Conservation (phyloP, 495 filamentous ascomycete species). For the Penicillium fimorum region DNA sequence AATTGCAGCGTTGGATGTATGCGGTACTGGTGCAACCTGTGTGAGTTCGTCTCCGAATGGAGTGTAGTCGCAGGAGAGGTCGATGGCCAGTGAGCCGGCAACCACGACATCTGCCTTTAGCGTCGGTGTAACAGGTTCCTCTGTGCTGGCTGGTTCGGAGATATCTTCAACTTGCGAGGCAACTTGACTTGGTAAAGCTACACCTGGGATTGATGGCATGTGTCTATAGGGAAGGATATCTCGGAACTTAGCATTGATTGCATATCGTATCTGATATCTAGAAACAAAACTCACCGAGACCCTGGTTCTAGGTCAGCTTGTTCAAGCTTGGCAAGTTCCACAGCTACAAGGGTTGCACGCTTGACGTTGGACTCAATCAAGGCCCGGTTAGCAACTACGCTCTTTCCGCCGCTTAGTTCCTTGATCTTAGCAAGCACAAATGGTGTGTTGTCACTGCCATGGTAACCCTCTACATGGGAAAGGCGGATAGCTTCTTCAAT, state of each 20-base stretch:
- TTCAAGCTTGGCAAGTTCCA: constrained; percentile 67
- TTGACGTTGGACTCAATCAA: constrained; percentile 78
- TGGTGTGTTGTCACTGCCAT: constrained; percentile 82
- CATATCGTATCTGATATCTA: constrained; percentile 22
- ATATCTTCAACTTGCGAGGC: constrained; percentile 20
- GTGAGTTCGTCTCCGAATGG: constrained; percentile 34
- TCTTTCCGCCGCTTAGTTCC: constrained; percentile 70
- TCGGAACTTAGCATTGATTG: constrained; percentile 36
- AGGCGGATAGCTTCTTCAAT: constrained; percentile 73
- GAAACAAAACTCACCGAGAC: constrained; percentile 41
- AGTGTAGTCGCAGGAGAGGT: constrained; percentile 78
- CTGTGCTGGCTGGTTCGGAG: constrained; percentile 7
- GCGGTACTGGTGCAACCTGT: constrained; percentile 50
- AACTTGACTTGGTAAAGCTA: constrained; percentile 29
- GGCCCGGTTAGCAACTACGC: constrained; percentile 70
- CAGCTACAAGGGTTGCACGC: constrained; percentile 74
- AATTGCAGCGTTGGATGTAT: constrained; percentile 83
- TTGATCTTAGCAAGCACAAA: constrained; percentile 82
- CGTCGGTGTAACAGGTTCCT: constrained; percentile 10
- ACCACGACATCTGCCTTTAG: constrained; percentile 67
- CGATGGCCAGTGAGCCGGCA: constrained; percentile 84
- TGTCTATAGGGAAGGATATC: constrained; percentile 35
- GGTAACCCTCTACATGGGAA: constrained; percentile 64
- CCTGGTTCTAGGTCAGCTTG: constrained; percentile 27
- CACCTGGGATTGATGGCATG: constrained; percentile 39